Conservation (phyloP, 2,329 filamentous ascomycete species). For the Mycosphaerelloides madeirae region DNA sequence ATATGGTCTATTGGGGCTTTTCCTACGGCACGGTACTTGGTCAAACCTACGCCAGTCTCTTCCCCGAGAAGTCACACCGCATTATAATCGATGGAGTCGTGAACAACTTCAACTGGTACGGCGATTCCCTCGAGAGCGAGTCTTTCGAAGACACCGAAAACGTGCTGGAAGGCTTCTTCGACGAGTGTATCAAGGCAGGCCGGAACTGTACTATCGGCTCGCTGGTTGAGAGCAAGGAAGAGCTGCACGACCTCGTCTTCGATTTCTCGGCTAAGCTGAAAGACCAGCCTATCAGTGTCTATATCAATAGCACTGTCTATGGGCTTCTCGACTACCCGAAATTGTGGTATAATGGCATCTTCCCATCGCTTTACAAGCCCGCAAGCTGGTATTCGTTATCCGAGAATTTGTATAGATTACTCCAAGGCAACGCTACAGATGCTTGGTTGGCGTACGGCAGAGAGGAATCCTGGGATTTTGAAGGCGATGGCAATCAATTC, state of each 20-base stretch:
- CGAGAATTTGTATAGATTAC: conserved; percentile 17
- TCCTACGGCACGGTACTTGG: conserved; percentile 44
- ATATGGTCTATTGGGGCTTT: conserved; percentile 40
- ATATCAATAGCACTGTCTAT: conserved; percentile 18
- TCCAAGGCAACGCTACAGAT: conserved; percentile 18
- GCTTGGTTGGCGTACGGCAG: conserved; percentile 16
- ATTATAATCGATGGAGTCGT: conserved; percentile 43
- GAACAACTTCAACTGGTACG: conserved; percentile 43
- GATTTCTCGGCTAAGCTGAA: conserved; percentile 15
- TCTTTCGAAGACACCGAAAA: conserved; percentile 53
- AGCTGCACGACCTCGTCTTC: conserved; percentile 16
- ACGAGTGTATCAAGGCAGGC: conserved; percentile 50
- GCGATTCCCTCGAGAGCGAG: conserved; percentile 45
- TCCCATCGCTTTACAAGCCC: conserved; percentile 18
- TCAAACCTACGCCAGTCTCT: conserved; percentile 44
- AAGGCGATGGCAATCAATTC: conserved; percentile 18
- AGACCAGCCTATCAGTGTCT: conserved; percentile 20
- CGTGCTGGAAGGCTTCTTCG: conserved; percentile 52
- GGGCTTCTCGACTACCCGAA: conserved; percentile 13
- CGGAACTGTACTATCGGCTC: conserved; percentile 18
- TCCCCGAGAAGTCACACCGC: conserved; percentile 39
- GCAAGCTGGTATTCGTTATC: conserved; percentile 18
- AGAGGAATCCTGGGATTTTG: conserved; percentile 12
- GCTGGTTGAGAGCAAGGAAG: conserved; percentile 10
- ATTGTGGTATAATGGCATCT: conserved; percentile 18